Conservation (phyloP, 1,139 yeast genomes). For the Pichia kudriavzevii region DNA sequence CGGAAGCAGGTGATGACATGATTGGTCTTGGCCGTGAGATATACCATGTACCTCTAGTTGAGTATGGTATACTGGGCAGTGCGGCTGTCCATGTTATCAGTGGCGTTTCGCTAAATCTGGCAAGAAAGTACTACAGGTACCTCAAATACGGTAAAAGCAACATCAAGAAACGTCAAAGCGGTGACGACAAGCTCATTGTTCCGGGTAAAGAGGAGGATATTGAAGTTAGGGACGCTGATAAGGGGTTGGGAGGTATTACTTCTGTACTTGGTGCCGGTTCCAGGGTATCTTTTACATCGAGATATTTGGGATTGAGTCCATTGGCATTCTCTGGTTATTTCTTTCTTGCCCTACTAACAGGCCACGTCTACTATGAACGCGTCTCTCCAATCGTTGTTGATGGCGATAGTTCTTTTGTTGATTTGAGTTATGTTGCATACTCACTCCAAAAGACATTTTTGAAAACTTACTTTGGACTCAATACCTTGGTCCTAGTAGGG, state of each 20-base stretch:
- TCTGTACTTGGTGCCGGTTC: conserved; percentile 49
- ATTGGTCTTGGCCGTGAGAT: conserved; percentile 56
- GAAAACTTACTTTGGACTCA: conserved; percentile 9
- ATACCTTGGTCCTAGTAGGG: conserved; percentile 22
- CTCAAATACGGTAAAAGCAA: conserved; percentile 20
- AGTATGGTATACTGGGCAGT: conserved; percentile 40
- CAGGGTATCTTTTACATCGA: conserved; percentile 38
- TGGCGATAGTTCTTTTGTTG: conserved; percentile 58
- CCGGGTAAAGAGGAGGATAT: conserved; percentile 17
- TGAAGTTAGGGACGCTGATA: conserved; percentile 35
- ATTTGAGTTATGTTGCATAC: conserved; percentile 46
- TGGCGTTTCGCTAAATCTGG: conserved; percentile 44
- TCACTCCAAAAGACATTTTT: conserved; percentile 19
- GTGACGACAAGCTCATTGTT: conserved; percentile 4
- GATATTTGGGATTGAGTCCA: conserved; percentile 37
- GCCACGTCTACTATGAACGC: conserved; percentile 45
- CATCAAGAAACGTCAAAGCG: too few species aligned
- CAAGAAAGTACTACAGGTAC: conserved; percentile 29
- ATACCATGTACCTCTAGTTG: conserved; percentile 48
- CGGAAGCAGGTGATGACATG: conserved; percentile 43
- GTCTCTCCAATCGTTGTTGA: conserved; percentile 44
- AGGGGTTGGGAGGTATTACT: conserved; percentile 55
- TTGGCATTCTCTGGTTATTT: conserved; percentile 54
- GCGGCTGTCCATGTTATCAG: conserved; percentile 42
- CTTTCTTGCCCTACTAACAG: conserved; percentile 37